Percentiles rank a stretch among this genome's conserved stretches.
phyloP scores from a whole-genome alignment of 1,284 basidiomycete genomes.

The Ustilago lituana region DNA sequence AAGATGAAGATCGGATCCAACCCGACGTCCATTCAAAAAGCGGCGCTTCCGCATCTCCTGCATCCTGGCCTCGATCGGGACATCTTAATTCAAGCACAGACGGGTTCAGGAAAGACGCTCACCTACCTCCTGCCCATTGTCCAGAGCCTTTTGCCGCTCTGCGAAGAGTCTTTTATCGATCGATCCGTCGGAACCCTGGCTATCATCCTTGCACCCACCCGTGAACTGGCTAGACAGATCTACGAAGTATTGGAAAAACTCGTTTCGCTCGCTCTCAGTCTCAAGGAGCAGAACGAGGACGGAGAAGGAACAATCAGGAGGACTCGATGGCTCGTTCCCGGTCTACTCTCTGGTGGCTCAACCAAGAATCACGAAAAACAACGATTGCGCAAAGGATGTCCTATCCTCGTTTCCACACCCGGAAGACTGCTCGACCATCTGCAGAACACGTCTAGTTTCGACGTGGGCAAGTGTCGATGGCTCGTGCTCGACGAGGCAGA shows the following conservation, averaged over 20 bases:
- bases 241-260: slow-evolving; percentile 76
- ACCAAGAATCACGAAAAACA: slow-evolving; percentile 80
- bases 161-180: slow-evolving; percentile 76
- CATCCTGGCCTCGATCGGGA: slow-evolving; percentile 72
- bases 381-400: slow-evolving; percentile 76
- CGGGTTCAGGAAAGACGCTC: slow-evolving; percentile 96
- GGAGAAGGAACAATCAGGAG: slow-evolving; percentile 70
- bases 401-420: slow-evolving; percentile 78
- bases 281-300: slow-evolving; percentile 69
- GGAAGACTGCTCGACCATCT: slow-evolving; percentile 79
- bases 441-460: slow-evolving; percentile 85
- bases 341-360: slow-evolving; percentile 81
- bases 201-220: slow-evolving; percentile 91
- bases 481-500: slow-evolving; percentile 97
- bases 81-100: slow-evolving; percentile 95
- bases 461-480: slow-evolving; percentile 93
- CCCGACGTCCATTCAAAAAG: slow-evolving; percentile 91
- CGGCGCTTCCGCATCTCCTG: slow-evolving; percentile 80
- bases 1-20: slow-evolving; percentile 82
- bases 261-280: slow-evolving; percentile 74
- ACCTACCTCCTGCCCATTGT: slow-evolving; percentile 94
- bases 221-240: slow-evolving; percentile 94
- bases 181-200: slow-evolving; percentile 87
- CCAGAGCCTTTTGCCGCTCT: slow-evolving; percentile 89
- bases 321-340: slow-evolving; percentile 88